Conservation (phyloP, 2,329 filamentous ascomycete genomes). For the Huntiella bhutanensis region DNA sequence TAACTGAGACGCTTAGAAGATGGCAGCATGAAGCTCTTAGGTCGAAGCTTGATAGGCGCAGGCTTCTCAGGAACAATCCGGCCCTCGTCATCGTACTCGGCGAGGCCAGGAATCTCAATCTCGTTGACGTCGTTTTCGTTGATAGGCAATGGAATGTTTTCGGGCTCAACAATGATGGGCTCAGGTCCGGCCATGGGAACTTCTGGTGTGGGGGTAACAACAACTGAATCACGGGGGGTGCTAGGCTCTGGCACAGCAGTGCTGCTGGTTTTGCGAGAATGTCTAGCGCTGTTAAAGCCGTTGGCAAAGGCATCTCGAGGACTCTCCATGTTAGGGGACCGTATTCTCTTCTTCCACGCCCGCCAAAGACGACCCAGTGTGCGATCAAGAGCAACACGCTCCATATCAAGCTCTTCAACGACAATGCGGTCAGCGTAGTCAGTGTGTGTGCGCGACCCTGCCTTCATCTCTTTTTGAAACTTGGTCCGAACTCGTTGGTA, state of each 20-base stretch:
- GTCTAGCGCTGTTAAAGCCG: slow-evolving; percentile 3
- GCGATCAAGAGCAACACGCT: slow-evolving; percentile 76
- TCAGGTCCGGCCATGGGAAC: slow-evolving; percentile 16
- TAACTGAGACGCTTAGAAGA: slow-evolving; percentile 10
- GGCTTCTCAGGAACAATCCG: slow-evolving; percentile 22
- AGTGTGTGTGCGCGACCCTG: slow-evolving; percentile 26
- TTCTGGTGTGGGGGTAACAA: slow-evolving; percentile 11
- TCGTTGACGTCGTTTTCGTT: slow-evolving; percentile 52
- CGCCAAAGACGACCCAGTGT: slow-evolving; percentile 82
- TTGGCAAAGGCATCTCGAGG: slow-evolving; percentile 25
- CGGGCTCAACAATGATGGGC: slow-evolving; percentile 24
- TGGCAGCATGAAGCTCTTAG: slow-evolving; percentile 27
- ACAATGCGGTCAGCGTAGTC: slow-evolving; percentile 46
- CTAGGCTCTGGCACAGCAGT: slow-evolving; percentile 3
- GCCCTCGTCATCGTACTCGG: slow-evolving; percentile 37
- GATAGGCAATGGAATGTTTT: slow-evolving; percentile 46
- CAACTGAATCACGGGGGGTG: slow-evolving; percentile 8
- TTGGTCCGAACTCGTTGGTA: slow-evolving; percentile 45
- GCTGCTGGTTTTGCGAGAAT: slow-evolving; percentile 18
- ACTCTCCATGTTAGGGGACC: slow-evolving; percentile 32
- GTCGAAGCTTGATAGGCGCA: slow-evolving; percentile 18
- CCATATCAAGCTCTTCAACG: slow-evolving; percentile 84
- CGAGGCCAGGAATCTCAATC: slow-evolving; percentile 60
- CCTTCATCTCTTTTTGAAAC: slow-evolving; percentile 39
- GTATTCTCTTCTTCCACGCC: slow-evolving; percentile 77